Conservation (phyloP, 148 eudicot genomes). For the Spergularia marina region DNA sequence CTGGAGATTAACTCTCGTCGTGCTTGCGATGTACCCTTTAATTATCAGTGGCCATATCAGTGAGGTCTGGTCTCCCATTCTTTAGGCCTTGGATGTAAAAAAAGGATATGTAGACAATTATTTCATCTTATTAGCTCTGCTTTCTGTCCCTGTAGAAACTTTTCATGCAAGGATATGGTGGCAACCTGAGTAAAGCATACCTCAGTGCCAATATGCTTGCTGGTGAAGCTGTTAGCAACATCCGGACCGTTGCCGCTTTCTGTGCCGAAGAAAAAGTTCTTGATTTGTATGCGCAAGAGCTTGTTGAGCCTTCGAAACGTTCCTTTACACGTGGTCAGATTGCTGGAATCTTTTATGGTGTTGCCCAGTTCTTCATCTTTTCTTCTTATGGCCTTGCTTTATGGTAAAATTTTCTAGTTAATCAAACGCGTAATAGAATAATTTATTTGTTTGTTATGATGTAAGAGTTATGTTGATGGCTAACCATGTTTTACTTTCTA, state of each 20-base stretch:
- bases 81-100: not conserved
- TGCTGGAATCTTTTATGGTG: slow-evolving; percentile 88
- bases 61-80: slow-evolving; percentile 52
- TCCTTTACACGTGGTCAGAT: slow-evolving; percentile 90
- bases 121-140: not conserved
- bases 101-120: slow-evolving; percentile 6
- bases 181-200: slow-evolving; percentile 91
- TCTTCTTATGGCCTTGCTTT: slow-evolving; percentile 92
- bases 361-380: slow-evolving; percentile 94
- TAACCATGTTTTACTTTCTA: slow-evolving; percentile 17
- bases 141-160: slow-evolving; percentile 61
- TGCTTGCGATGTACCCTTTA: slow-evolving; percentile 80
- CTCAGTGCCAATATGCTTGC: slow-evolving; percentile 95
- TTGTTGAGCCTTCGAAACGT: slow-evolving; percentile 71
- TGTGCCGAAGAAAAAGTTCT: slow-evolving; percentile 82
- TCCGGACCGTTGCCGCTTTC: slow-evolving; percentile 91
- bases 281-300: slow-evolving; percentile 73
- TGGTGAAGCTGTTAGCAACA: slow-evolving; percentile 93
- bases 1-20: slow-evolving; percentile 88
- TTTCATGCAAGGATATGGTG: slow-evolving; percentile 97
- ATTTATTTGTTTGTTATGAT: not conserved
- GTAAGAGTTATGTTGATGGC: not conserved
- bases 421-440: not conserved
- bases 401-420: slow-evolving; percentile 48
- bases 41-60: slow-evolving; percentile 93